These are phyloP conservation scores for Phytophthora ohioensis DNA, from an alignment of 352 stramenopile species.

Conservation along the genomic window DNA sequence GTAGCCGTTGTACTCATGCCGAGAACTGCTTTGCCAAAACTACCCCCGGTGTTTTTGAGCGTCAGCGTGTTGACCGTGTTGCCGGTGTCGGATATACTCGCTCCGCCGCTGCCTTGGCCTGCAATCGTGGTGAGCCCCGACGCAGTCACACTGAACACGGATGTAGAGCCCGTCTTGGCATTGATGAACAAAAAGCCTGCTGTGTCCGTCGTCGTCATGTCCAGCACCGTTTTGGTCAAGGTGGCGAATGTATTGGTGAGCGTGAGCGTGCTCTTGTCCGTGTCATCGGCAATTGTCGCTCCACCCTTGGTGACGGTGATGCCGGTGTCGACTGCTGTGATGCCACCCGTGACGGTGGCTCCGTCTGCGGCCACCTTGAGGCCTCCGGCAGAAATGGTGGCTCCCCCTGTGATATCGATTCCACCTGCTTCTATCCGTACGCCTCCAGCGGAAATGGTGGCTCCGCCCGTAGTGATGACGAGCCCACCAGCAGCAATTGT, in stretches of 20 bases:
- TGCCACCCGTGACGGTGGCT: no score
- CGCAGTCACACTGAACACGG: slow-evolving; percentile 1
- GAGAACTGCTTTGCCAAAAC: neutral
- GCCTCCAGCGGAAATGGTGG: neutral
- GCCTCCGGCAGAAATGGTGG: neutral
- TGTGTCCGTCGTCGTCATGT: no score
- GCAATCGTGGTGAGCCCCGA: slow-evolving; percentile 10
- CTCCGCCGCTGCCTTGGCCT: slow-evolving; percentile 4
- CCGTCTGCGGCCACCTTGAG: neutral
- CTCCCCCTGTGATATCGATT: neutral
- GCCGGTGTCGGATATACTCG: neutral
- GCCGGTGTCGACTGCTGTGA: no score
- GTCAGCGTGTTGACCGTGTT: neutral
- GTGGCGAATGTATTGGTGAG: no score
- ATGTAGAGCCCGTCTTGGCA: no score
- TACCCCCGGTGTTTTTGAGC: neutral
- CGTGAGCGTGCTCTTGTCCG: no score
- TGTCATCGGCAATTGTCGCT: no score
- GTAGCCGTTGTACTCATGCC: slow-evolving; percentile 11
- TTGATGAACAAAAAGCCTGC: no score
- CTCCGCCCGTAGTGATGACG: neutral
- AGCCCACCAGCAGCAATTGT: no score
- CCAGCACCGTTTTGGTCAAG: no score
- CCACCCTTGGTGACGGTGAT: no score
- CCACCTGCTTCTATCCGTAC: neutral